phyloP scores from a whole-genome alignment of 2,329 filamentous ascomycete species.

The Rasamsonia emersonii region DNA sequence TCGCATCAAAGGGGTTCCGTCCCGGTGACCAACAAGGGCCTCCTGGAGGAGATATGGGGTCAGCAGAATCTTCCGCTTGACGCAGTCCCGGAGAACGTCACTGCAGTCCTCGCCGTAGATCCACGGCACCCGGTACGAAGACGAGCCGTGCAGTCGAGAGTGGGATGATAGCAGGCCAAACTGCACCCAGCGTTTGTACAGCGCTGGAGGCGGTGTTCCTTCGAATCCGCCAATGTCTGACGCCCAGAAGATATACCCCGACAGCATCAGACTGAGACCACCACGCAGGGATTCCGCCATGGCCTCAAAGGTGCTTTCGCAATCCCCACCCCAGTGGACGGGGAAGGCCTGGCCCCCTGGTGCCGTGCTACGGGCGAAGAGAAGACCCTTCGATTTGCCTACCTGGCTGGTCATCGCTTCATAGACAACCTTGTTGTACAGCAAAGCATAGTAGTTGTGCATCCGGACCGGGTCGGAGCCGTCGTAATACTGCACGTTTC shows the following conservation, averaged over 20 bases:
- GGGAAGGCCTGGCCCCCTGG: slow-evolving; percentile 63
- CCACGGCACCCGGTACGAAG: slow-evolving; percentile 68
- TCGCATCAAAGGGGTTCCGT: slow-evolving; percentile 55
- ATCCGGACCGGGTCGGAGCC: slow-evolving; percentile 54
- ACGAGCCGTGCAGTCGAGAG: slow-evolving; percentile 61
- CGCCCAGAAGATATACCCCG: slow-evolving; percentile 60
- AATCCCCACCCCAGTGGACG: slow-evolving; percentile 65
- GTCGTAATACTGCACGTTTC: slow-evolving; percentile 58
- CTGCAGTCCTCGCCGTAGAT: slow-evolving; percentile 57
- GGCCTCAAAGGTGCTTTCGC: slow-evolving; percentile 63
- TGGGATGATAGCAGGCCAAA: slow-evolving; percentile 64
- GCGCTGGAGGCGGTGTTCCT: slow-evolving; percentile 55
- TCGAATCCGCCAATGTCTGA: slow-evolving; percentile 67
- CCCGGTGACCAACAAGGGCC: slow-evolving; percentile 41
- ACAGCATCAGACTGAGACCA: slow-evolving; percentile 55
- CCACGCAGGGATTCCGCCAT: slow-evolving; percentile 64
- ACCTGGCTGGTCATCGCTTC: slow-evolving; percentile 50
- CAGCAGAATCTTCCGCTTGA: slow-evolving; percentile 46
- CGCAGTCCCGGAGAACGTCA: slow-evolving; percentile 47
- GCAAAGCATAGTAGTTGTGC: slow-evolving; percentile 70
- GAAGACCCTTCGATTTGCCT: slow-evolving; percentile 48
- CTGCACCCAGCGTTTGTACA: slow-evolving; percentile 73
- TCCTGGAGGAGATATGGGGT: slow-evolving; percentile 52
- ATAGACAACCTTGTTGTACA: slow-evolving; percentile 64
- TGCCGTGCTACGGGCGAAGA: slow-evolving; percentile 60